A percentile compares a stretch with the other conserved stretches of the same genome.
phyloP scores from a whole-genome alignment of 2,329 filamentous ascomycete genomes.

The Trichoderma sp. region DNA sequence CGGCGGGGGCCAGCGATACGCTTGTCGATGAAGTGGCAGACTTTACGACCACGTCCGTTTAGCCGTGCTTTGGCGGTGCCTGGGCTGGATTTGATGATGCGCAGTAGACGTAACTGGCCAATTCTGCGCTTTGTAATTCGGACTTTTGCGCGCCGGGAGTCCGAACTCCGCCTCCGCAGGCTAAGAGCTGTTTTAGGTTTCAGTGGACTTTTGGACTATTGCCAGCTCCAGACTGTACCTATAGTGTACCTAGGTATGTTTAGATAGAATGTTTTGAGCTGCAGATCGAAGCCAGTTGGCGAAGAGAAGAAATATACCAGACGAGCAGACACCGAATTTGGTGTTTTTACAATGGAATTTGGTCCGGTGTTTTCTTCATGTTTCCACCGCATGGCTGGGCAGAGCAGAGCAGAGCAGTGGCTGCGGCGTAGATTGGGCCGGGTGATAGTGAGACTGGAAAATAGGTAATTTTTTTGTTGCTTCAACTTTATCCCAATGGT shows the following conservation, averaged over 20 bases:
- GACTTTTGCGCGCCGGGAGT: slow-evolving; percentile 17
- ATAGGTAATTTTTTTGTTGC: background rate
- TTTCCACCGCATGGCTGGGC: too few relatives aligned
- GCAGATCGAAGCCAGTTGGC: background rate
- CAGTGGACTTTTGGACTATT: background rate
- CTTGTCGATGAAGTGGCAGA: background rate
- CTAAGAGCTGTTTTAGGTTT: slow-evolving; percentile 2
- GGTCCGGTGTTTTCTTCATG: too few relatives aligned
- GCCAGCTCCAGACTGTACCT: too few relatives aligned
- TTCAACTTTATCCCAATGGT: background rate
- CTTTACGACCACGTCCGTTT: background rate
- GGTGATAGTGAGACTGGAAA: background rate
- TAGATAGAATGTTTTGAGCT: background rate
- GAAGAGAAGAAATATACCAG: too few relatives aligned
- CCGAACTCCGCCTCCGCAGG: slow-evolving; percentile 25
- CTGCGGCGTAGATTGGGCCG: background rate
- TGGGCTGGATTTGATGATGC: slow-evolving; percentile 1
- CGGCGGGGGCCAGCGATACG: slow-evolving; percentile 11
- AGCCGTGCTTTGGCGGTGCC: background rate
- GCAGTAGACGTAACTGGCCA: background rate
- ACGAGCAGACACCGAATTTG: too few relatives aligned
- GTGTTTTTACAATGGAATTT: too few relatives aligned
- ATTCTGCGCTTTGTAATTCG: slow-evolving; percentile 13
- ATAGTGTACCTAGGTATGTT: too few relatives aligned
- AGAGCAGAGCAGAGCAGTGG: background rate